A percentile compares a stretch with the other conserved stretches of the same genome.
phyloP scores from a whole-genome alignment of 805 yeast genomes.

The Suhomyces xylopsoci region DNA sequence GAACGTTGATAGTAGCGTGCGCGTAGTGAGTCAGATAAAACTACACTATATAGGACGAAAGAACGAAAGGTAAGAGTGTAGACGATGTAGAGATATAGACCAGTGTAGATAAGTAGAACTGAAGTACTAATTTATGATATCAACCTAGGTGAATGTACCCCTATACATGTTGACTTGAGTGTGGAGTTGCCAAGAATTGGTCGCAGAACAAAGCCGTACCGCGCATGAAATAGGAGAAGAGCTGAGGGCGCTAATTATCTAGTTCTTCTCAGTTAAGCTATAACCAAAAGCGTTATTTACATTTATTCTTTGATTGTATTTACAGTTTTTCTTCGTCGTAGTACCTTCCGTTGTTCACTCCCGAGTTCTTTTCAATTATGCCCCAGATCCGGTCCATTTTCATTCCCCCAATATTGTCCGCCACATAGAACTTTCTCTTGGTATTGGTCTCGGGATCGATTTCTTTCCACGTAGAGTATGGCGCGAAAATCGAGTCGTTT shows the following conservation, averaged over 20 bases:
- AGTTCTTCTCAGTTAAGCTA: background rate
- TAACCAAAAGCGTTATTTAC: too few relatives aligned
- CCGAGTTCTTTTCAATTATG: slow-evolving; percentile 65
- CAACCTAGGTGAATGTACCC: too few relatives aligned
- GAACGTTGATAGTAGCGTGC: background rate
- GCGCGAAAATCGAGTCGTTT: slow-evolving; percentile 12
- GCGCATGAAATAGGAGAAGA: background rate
- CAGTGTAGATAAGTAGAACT: too few relatives aligned
- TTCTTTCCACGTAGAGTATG: slow-evolving; percentile 40
- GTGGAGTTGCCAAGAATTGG: background rate
- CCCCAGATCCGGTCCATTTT: slow-evolving; percentile 87
- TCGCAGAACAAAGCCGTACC: background rate
- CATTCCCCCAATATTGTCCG: slow-evolving; percentile 75
- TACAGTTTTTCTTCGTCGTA: background rate
- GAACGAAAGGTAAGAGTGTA: too few relatives aligned
- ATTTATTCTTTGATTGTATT: background rate
- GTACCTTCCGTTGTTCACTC: slow-evolving; percentile 62
- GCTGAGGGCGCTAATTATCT: too few relatives aligned
- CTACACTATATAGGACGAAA: too few relatives aligned
- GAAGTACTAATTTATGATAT: too few relatives aligned
- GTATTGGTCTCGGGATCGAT: slow-evolving; percentile 31
- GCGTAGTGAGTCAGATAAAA: background rate
- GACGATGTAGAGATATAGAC: too few relatives aligned
- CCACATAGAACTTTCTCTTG: slow-evolving; percentile 50
- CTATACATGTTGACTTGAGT: too few relatives aligned